Percentiles rank a stretch among this genome's conserved stretches.
Conservation (phyloP, 345 rosid genomes). For the Anacardium occidentale region DNA sequence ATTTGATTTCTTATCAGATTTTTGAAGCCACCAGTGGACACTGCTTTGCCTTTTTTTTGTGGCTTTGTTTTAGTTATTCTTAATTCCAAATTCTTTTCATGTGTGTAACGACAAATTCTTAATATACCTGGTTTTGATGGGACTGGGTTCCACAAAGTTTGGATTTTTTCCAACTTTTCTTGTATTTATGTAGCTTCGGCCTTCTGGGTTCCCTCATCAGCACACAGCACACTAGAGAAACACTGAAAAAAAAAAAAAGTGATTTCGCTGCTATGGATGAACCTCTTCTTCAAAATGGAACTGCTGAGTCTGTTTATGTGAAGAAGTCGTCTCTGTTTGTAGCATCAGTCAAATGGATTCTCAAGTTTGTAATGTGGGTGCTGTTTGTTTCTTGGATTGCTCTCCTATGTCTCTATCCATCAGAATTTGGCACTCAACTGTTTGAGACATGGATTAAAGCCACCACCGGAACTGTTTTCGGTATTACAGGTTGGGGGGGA, state of each 20-base stretch:
- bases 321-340: slow-evolving; percentile 29
- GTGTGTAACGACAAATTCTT: background rate
- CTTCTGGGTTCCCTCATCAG: background rate
- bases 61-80: background rate
- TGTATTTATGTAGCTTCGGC: slow-evolving; percentile 7
- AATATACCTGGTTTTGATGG: background rate
- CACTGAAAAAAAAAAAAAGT: background rate
- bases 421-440: slow-evolving; percentile 39
- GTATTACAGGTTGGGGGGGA: slow-evolving; percentile 55
- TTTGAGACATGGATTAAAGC: slow-evolving; percentile 34
- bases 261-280: slow-evolving; percentile 35
- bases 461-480: slow-evolving; percentile 45
- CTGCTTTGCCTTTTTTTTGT: background rate
- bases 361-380: slow-evolving; percentile 52
- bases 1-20: too few species aligned
- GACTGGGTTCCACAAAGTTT: slow-evolving; percentile 26
- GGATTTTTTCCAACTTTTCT: background rate
- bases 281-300: slow-evolving; percentile 40
- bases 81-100: background rate
- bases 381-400: slow-evolving; percentile 56
- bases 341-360: slow-evolving; percentile 49
- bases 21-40: background rate
- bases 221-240: too few species aligned
- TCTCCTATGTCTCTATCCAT: slow-evolving; percentile 51
- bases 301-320: slow-evolving; percentile 2